Percentiles rank a stretch among this genome's conserved stretches.
phyloP scores from a whole-genome alignment of 345 rosid species.

The Capsella bursapastoris region DNA sequence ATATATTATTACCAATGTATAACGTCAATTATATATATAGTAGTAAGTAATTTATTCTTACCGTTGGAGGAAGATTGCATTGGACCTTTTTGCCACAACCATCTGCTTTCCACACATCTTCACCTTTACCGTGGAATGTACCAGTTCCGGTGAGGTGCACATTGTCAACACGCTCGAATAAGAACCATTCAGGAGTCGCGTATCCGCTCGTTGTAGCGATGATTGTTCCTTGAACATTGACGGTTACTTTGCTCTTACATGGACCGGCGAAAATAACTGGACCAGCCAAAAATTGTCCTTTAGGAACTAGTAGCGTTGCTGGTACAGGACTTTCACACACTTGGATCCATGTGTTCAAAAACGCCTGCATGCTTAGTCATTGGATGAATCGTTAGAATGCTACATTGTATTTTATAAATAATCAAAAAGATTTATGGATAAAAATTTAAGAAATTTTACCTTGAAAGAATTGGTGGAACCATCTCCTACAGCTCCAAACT shows the following conservation, averaged over 20 bases:
- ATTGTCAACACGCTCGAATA: constrained; percentile 53
- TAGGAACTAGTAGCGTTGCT: constrained; percentile 57
- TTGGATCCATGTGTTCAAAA: constrained; percentile 59
- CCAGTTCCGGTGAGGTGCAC: constrained; percentile 61
- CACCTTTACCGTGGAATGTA: constrained; percentile 67
- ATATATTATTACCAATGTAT: background rate
- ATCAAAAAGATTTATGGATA: background rate
- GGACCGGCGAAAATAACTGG: constrained; percentile 67
- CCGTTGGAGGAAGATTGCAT: constrained; percentile 58
- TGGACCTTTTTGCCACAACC: constrained; percentile 42
- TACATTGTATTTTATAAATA: background rate
- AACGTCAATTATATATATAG: background rate
- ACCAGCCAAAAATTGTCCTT: constrained; percentile 50
- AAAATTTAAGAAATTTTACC: constrained; percentile 26
- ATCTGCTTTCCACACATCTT: constrained; percentile 49
- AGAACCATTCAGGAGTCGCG: constrained; percentile 49
- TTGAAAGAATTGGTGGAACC: constrained; percentile 45
- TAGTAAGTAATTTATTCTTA: constrained; percentile 16
- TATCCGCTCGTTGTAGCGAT: constrained; percentile 49
- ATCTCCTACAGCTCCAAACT: constrained; percentile 52
- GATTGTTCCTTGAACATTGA: constrained; percentile 57
- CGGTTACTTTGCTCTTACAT: constrained; percentile 48
- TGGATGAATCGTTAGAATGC: background rate
- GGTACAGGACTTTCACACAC: constrained; percentile 51
- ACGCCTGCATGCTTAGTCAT: constrained; percentile 49